Conservation (phyloP, 129 eudicot species). For the Tagetes patula region DNA sequence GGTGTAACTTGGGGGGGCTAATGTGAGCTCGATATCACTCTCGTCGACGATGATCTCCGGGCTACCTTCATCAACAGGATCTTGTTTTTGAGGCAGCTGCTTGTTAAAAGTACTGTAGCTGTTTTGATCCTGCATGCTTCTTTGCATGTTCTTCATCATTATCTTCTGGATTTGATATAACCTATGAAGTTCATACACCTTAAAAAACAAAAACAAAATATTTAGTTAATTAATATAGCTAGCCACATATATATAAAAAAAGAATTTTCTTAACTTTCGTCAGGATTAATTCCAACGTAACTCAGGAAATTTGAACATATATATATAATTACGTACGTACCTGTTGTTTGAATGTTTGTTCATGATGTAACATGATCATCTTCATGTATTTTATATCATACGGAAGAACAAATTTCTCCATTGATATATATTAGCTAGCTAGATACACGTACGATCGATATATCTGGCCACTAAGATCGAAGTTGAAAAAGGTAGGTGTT, state of each 20-base stretch:
- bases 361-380: conserved; percentile 91
- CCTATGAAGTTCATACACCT: conserved; percentile 38
- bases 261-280: no score
- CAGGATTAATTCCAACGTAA: no score
- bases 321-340: conserved; percentile 29
- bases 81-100: background rate
- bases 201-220: background rate
- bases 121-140: conserved; percentile 28
- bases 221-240: background rate
- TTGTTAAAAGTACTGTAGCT: conserved; percentile 14
- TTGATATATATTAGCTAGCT: conserved; percentile 15
- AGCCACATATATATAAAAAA: background rate
- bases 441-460: no score
- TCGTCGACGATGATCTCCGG: conserved; percentile 23
- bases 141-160: conserved; percentile 35
- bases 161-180: conserved; percentile 30
- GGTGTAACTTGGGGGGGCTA: conserved; percentile 29
- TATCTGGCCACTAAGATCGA: background rate
- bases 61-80: background rate
- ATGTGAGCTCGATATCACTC: conserved; percentile 40
- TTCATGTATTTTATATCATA: conserved; percentile 74
- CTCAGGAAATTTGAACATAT: no score
- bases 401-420: conserved; percentile 58
- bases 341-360: conserved; percentile 81
- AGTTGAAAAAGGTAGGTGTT: conserved; percentile 10